Conservation (phyloP, 1,284 basidiomycete genomes). For the Marasmius sp. region DNA sequence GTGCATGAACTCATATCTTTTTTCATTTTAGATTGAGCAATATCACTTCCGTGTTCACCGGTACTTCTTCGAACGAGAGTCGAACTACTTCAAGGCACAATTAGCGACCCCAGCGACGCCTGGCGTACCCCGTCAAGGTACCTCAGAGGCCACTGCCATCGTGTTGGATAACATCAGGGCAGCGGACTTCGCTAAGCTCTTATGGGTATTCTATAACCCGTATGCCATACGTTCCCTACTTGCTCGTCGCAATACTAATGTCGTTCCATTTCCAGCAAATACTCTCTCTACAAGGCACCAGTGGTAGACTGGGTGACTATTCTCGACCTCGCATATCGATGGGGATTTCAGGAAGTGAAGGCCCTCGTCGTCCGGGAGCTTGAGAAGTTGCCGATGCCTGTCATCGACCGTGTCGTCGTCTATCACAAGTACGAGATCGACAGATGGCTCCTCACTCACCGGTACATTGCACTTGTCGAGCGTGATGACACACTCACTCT, state of each 20-base stretch:
- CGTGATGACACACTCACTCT: constrained; percentile 56
- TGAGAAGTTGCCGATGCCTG: constrained; percentile 44
- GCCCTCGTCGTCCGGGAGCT: constrained; percentile 60
- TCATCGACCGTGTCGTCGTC: constrained; percentile 58
- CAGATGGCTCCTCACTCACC: constrained; percentile 49
- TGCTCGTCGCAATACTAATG: neutral
- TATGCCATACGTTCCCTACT: constrained; percentile 31
- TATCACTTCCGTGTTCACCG: constrained; percentile 56
- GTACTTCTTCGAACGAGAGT: constrained; percentile 68
- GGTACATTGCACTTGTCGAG: constrained; percentile 55
- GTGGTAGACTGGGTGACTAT: constrained; percentile 60
- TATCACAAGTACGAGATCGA: constrained; percentile 58
- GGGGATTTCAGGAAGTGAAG: constrained; percentile 62
- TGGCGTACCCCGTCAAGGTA: constrained; percentile 41
- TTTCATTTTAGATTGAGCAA: constrained; percentile 40
- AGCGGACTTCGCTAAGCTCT: constrained; percentile 53
- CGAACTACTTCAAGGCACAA: constrained; percentile 45
- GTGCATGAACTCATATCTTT: constrained; percentile 5
- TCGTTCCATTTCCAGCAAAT: constrained; percentile 32
- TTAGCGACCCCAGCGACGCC: constrained; percentile 45
- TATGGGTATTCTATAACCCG: constrained; percentile 75
- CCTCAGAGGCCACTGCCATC: constrained; percentile 48
- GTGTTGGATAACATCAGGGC: constrained; percentile 47
- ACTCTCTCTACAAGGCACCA: constrained; percentile 55
- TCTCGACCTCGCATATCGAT: constrained; percentile 55